phyloP scores from a whole-genome alignment of 345 rosid genomes.

The Stellera chamaejasme region DNA sequence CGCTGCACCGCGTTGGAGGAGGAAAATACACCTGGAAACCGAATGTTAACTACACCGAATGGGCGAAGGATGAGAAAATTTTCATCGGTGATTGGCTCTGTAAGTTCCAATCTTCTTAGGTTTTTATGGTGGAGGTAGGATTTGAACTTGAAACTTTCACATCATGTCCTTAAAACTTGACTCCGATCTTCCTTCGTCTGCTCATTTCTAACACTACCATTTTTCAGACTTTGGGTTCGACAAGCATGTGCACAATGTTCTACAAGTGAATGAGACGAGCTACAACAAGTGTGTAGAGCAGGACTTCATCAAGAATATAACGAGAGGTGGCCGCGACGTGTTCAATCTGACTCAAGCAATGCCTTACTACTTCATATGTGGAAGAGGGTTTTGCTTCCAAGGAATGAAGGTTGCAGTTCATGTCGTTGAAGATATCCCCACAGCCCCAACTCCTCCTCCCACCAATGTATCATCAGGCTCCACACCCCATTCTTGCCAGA shows the following conservation, averaged over 20 bases:
- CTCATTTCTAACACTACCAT: background rate
- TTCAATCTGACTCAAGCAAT: background rate
- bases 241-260: background rate
- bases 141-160: background rate
- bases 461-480: constrained; percentile 9
- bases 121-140: background rate
- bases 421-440: background rate
- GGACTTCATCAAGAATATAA: constrained; percentile 4
- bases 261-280: constrained; percentile 7
- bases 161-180: background rate
- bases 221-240: constrained; percentile 4
- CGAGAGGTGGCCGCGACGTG: constrained; percentile 5
- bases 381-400: constrained; percentile 4
- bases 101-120: background rate
- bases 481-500: background rate
- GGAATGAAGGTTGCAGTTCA: constrained; percentile 5
- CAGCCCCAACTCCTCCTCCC: background rate
- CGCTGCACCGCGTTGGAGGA: constrained; percentile 1
- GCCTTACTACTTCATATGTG: constrained; percentile 2
- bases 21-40: background rate
- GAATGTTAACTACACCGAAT: background rate
- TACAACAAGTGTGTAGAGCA: constrained; percentile 2
- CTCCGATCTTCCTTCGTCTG: background rate
- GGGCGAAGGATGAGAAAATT: background rate
- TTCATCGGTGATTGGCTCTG: constrained; percentile 9